Base-by-base conservation (phyloP, 768 basidiomycete genomes). In the Serendipita vermifera region DNA sequence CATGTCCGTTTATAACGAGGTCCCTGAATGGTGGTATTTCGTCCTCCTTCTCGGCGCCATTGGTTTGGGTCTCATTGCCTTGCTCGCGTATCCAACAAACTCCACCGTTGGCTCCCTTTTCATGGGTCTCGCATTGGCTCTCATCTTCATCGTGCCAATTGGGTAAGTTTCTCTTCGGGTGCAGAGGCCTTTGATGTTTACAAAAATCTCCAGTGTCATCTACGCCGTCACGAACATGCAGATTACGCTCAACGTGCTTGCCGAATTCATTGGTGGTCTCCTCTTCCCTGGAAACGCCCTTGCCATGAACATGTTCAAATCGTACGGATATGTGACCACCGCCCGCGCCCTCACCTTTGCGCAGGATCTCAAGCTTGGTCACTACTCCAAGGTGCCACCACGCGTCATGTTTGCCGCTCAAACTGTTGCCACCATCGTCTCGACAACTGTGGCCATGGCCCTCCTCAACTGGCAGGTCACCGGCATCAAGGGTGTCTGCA, bases 21-120 rank as follows among this genome's bases (percentile, higher is more conserved):
- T 82, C 27, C 81, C 80, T 1, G 75, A 78, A 41, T 82, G 76
- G 77, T 81, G 80, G 71, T 84, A 83, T 61, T 61, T 67, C 22
- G 36, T 46, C 61, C 40, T 70, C 32, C 62, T 67, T 26, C 38
- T 69, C 22, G 20, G 62, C 33, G 64, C 68, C 15, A 62, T 71
- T 53, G 63, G 48, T 6, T 38, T 71, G 4, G 71, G 67, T 3
- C 62, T 69, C 11, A 63, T 63, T 0, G 66, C 65, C 13, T 59
- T 71, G 33, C 64, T 64, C 29, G 65, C 58, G 0, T 70, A 62
- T 59, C 64, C 66, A 2, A 70, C 71, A 9, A 46, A 60, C 33
- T 15, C 60, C 20, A 60, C 60, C 6, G 55, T 62, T 58, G 59
- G 61, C 59, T 58, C 63, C 24, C 57, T 65, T 54, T 58, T 61